Evolutionary conservation across 202 grass and related monocot species (phyloP).

Genomic region (Setaria italica): DNA sequence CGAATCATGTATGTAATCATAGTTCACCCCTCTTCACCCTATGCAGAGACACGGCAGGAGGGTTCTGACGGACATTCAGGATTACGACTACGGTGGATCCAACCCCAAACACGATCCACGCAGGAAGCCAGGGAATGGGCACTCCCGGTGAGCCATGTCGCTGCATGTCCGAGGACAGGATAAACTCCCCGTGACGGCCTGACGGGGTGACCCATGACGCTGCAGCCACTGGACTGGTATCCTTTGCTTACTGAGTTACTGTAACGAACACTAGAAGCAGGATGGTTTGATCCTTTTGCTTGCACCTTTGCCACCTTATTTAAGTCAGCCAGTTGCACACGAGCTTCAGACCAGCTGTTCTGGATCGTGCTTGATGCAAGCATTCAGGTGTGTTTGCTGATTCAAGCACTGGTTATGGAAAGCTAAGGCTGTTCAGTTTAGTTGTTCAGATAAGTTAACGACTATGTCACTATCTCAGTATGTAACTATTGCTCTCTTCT

Average conservation of each 20-base stretch:
- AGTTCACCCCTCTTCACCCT: background rate
- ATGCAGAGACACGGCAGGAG: constrained; percentile 42
- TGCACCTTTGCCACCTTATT: background rate
- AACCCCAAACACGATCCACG: constrained; percentile 74
- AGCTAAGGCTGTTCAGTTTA: background rate
- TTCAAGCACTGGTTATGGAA: background rate
- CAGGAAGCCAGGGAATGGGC: constrained; percentile 52
- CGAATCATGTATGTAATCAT: background rate
- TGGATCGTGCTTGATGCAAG: background rate
- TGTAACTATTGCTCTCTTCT: background rate
- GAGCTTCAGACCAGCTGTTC: background rate
- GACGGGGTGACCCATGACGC: background rate
- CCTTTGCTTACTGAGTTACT: background rate
- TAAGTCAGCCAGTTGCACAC: background rate
- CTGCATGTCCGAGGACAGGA: background rate
- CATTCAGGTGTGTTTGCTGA: background rate
- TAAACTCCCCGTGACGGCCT: background rate
- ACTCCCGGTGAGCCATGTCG: background rate
- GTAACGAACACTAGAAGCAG: constrained; percentile 19
- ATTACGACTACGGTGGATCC: constrained; percentile 79
- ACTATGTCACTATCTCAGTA: no score
- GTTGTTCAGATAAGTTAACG: constrained; percentile 6
- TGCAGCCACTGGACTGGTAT: background rate
- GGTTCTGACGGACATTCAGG: constrained; percentile 58
- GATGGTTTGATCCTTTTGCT: background rate